phyloP scores from a whole-genome alignment of 192 early-diverging fungal species.

The Jimgerdemannia lactiflua region DNA sequence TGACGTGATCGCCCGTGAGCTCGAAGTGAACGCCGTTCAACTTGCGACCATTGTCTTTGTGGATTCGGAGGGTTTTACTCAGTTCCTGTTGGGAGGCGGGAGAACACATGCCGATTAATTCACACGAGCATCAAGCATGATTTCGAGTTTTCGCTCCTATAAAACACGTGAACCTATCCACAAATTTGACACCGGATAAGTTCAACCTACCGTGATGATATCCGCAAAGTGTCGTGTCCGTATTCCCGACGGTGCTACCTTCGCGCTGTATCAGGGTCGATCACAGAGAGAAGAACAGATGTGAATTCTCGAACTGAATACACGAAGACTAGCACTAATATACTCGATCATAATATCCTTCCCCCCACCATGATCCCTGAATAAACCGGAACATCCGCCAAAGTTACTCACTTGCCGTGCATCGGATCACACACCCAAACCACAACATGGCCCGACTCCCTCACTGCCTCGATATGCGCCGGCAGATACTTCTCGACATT shows the following conservation, averaged over 20 bases:
- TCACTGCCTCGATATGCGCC: constrained; percentile 89
- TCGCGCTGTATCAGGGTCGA: constrained; percentile 52
- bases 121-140: too few relatives aligned
- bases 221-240: constrained; percentile 92
- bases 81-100: constrained; percentile 54
- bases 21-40: constrained; percentile 97
- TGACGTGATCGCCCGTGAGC: constrained; percentile 95
- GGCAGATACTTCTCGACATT: constrained; percentile 84
- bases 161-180: neutral
- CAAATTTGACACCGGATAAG: neutral
- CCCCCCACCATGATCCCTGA: neutral
- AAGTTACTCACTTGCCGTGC: constrained; percentile 83
- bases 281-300: neutral
- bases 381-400: too few relatives aligned
- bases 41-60: constrained; percentile 66
- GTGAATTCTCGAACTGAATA: neutral
- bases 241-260: constrained; percentile 72
- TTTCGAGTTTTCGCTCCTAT: too few relatives aligned
- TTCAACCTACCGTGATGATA: constrained; percentile 59
- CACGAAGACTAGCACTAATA: neutral
- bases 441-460: constrained; percentile 77
- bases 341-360: neutral
- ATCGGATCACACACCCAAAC: constrained; percentile 98
- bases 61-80: constrained; percentile 78
- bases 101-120: too few relatives aligned